phyloP scores from a whole-genome alignment of 106 monocot species.

The Dendrobium officinale region DNA sequence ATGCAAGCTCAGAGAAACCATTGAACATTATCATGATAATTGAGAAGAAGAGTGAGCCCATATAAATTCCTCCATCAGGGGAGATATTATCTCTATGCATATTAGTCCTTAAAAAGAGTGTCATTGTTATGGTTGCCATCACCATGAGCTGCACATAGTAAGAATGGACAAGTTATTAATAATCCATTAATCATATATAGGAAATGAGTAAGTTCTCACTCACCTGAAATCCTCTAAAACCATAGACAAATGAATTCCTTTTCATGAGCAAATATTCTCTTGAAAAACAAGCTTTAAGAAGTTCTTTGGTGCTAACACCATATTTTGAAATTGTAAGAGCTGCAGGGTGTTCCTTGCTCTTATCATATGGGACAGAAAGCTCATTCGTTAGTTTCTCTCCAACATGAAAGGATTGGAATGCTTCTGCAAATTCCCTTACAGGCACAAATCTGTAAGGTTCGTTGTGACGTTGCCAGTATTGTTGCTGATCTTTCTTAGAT shows the following conservation, averaged over 20 bases:
- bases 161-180: not conserved
- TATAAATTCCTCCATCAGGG: constrained; percentile 32
- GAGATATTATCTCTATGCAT: constrained; percentile 23
- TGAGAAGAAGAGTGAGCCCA: constrained; percentile 39
- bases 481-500: constrained; percentile 43
- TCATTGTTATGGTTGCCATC: constrained; percentile 31
- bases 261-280: constrained; percentile 43
- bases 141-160: constrained; percentile 18
- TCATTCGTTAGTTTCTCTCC: constrained; percentile 20
- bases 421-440: constrained; percentile 27
- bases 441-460: constrained; percentile 26
- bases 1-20: constrained; percentile 43
- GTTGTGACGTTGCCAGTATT: constrained; percentile 28
- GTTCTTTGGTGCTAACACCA: constrained; percentile 20
- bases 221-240: constrained; percentile 38
- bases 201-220: not conserved
- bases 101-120: constrained; percentile 29
- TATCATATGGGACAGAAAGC: constrained; percentile 25
- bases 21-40: constrained; percentile 29
- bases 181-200: not conserved
- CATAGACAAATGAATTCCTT: constrained; percentile 45
- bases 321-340: constrained; percentile 34
- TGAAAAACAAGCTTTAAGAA: constrained; percentile 22
- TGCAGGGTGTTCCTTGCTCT: constrained; percentile 30
- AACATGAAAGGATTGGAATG: constrained; percentile 33